phyloP scores from a whole-genome alignment of 2,329 filamentous ascomycete genomes.

The Epichloe aotearoae region DNA sequence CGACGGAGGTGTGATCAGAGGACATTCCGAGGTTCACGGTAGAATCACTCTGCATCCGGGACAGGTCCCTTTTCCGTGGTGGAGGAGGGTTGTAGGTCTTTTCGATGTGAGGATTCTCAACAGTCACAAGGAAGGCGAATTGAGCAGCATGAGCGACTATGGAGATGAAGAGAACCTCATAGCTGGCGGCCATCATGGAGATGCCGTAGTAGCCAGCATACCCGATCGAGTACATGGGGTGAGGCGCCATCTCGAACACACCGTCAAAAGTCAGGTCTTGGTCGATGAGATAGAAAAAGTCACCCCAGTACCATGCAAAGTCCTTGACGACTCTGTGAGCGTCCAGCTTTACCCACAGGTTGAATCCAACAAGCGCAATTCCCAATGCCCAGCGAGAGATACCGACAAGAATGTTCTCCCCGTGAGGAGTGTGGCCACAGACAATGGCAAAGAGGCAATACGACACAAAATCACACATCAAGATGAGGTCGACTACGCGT shows the following conservation, averaged over 20 bases:
- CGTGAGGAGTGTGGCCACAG: slow-evolving; percentile 61
- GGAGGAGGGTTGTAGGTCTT: slow-evolving; percentile 90
- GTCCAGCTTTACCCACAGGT: slow-evolving; percentile 96
- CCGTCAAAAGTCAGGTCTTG: slow-evolving; percentile 96
- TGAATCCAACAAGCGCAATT: slow-evolving; percentile 73
- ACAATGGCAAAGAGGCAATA: slow-evolving; percentile 93
- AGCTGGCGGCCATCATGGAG: slow-evolving; percentile 95
- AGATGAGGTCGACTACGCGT: slow-evolving; percentile 85
- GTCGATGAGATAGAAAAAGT: slow-evolving; percentile 98
- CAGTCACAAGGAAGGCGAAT: slow-evolving; percentile 78
- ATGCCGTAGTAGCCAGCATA: slow-evolving; percentile 98
- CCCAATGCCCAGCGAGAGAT: slow-evolving; percentile 67
- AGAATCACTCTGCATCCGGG: slow-evolving; percentile 19
- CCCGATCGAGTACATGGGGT: slow-evolving; percentile 97
- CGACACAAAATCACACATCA: slow-evolving; percentile 97
- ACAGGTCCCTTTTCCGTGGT: slow-evolving; percentile 45
- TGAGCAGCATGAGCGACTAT: slow-evolving; percentile 89
- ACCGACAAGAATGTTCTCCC: slow-evolving; percentile 58
- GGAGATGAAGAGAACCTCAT: slow-evolving; percentile 93
- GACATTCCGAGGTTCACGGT: slow-evolving; percentile 14
- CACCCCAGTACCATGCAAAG: slow-evolving; percentile 99
- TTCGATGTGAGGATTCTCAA: slow-evolving; percentile 96
- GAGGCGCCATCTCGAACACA: slow-evolving; percentile 96
- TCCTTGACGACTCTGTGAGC: slow-evolving; percentile 97
- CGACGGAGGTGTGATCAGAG: slow-evolving; percentile 11